Conservation (phyloP, 2,329 filamentous ascomycete species). For the Ceratocystiopsis sp. region DNA sequence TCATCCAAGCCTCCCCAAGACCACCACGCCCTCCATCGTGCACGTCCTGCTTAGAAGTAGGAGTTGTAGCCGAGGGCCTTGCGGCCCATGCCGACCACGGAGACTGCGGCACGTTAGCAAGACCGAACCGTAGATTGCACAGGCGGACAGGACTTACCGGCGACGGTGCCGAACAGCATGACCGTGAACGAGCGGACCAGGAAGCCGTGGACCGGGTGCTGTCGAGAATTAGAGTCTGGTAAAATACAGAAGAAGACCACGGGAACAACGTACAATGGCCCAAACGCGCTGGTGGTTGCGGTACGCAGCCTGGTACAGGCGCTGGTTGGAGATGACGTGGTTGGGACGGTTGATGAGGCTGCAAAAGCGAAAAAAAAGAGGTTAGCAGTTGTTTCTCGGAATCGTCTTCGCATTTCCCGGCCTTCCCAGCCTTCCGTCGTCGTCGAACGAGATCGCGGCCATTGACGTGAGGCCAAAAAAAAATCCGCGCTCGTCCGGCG, state of each 20-base stretch:
- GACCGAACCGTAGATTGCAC: too few species aligned
- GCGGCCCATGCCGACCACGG: slow-evolving; percentile 41
- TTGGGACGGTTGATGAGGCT: slow-evolving; percentile 56
- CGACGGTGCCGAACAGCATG: slow-evolving; percentile 43
- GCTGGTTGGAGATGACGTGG: slow-evolving; percentile 59
- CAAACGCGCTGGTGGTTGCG: slow-evolving; percentile 52
- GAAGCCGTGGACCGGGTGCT: slow-evolving; percentile 48
- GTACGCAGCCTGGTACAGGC: slow-evolving; percentile 58
- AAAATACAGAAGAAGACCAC: too few species aligned
- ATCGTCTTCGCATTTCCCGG: neutral
- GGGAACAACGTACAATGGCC: slow-evolving; percentile 50
- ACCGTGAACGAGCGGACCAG: slow-evolving; percentile 53
- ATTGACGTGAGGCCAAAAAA: neutral
- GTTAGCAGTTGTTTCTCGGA: too few species aligned
- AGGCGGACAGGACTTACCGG: slow-evolving; percentile 23
- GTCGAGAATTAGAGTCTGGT: slow-evolving; percentile 1
- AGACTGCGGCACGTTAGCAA: neutral
- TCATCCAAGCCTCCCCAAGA: neutral
- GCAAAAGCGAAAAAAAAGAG: slow-evolving; percentile 5
- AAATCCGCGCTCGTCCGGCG: neutral
- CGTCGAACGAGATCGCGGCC: slow-evolving; percentile 2
- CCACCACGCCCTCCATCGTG: too few species aligned
- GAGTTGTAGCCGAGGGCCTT: slow-evolving; percentile 65
- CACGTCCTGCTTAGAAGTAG: slow-evolving; percentile 29
- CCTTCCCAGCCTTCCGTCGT: neutral